These are phyloP conservation scores for Geopyxis carbonaria DNA, from an alignment of 495 filamentous ascomycete genomes.

Conservation along the genomic window DNA sequence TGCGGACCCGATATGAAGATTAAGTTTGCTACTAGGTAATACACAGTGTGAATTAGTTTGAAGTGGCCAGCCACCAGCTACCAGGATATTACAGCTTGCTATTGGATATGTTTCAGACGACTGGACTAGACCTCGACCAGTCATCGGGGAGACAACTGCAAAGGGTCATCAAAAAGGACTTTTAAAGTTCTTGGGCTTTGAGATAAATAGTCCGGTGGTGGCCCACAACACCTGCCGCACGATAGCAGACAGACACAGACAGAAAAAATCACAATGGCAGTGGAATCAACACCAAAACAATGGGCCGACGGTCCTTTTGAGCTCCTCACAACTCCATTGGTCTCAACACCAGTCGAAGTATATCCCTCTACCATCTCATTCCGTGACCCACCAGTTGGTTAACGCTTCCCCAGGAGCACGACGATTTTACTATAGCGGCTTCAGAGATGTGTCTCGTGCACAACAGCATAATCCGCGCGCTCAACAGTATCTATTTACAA, in stretches of 20 bases:
- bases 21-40: no score
- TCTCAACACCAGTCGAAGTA: slow-evolving; percentile 10
- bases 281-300: slow-evolving; percentile 22
- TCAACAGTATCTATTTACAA: slow-evolving; percentile 36
- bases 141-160: no score
- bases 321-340: slow-evolving; percentile 33
- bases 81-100: no score
- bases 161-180: no score
- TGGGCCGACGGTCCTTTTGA: slow-evolving; percentile 37
- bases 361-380: neutral
- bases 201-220: no score
- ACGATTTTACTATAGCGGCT: slow-evolving; percentile 25
- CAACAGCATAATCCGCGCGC: slow-evolving; percentile 33
- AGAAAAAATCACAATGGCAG: slow-evolving; percentile 7
- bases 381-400: neutral
- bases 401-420: slow-evolving; percentile 11
- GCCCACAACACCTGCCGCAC: no score
- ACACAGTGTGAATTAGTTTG: no score
- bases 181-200: no score
- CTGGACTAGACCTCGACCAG: no score
- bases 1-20: no score
- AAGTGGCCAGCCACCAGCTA: no score
- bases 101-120: no score
- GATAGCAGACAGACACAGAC: neutral
- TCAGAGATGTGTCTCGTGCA: slow-evolving; percentile 32